Evolutionary conservation across 2,329 filamentous ascomycete genomes (phyloP).

Genomic region (Pezicula neosporulosa): DNA sequence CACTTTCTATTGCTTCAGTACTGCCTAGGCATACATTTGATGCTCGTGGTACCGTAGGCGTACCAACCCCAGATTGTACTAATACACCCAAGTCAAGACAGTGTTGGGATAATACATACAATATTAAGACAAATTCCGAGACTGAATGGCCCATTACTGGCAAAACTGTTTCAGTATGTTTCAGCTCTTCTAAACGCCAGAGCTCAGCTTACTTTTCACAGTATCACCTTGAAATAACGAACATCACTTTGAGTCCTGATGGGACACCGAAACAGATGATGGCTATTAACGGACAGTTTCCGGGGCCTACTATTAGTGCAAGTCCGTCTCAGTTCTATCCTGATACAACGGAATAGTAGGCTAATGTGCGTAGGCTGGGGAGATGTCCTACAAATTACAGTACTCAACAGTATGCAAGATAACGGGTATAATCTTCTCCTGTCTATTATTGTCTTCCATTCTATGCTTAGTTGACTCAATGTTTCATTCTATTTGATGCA

Average conservation of each 20-base stretch:
- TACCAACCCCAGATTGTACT: not conserved
- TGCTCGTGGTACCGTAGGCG: not conserved
- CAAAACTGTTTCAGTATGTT: constrained; percentile 1
- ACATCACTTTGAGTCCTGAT: constrained; percentile 31
- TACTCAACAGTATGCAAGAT: constrained; percentile 60
- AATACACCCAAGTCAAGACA: not conserved
- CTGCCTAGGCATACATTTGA: not conserved
- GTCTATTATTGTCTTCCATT: too few species aligned
- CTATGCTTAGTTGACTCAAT: too few species aligned
- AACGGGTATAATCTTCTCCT: constrained; percentile 26
- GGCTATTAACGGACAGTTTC: constrained; percentile 32
- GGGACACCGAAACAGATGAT: constrained; percentile 49
- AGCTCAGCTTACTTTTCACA: not conserved
- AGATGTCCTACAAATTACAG: constrained; percentile 51
- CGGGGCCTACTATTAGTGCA: constrained; percentile 31
- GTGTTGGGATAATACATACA: constrained; percentile 8
- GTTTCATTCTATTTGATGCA: too few species aligned
- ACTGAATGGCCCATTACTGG: constrained; percentile 9
- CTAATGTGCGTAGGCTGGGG: constrained; percentile 18
- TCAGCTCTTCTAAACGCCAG: not conserved
- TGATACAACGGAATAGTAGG: not conserved
- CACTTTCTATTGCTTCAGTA: not conserved
- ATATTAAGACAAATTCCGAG: constrained; percentile 9
- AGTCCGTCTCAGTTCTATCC: constrained; percentile 10
- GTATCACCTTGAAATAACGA: constrained; percentile 22